phyloP scores from a whole-genome alignment of 2,329 filamentous ascomycete species.

The Lecanosticta acicola region DNA sequence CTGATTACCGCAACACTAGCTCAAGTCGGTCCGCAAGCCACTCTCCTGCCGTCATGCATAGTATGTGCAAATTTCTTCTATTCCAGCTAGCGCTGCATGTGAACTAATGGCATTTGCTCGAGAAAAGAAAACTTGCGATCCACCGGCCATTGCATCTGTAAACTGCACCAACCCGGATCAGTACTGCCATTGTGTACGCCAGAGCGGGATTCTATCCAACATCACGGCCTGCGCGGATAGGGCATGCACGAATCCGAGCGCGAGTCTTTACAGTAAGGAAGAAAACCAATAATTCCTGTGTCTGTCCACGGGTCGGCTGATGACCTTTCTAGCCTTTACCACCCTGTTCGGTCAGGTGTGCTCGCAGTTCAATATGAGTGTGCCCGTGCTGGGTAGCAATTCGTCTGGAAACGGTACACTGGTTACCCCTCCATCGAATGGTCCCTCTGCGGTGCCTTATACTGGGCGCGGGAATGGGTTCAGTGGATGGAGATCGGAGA shows the following conservation, averaged over 20 bases:
- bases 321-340: slow-evolving; percentile 11
- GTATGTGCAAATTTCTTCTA: too few species aligned
- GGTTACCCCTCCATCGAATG: slow-evolving; percentile 5
- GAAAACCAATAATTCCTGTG: too few species aligned
- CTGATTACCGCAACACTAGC: slow-evolving; percentile 5
- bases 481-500: background rate
- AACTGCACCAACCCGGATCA: slow-evolving; percentile 22
- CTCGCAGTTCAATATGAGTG: slow-evolving; percentile 18
- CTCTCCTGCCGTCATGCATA: slow-evolving; percentile 15
- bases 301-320: too few species aligned
- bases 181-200: slow-evolving; percentile 21
- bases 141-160: slow-evolving; percentile 20
- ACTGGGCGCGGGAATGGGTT: background rate
- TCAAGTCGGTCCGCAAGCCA: slow-evolving; percentile 18
- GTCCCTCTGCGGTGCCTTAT: background rate
- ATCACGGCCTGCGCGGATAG: slow-evolving; percentile 18
- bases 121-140: slow-evolving; percentile 19
- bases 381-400: slow-evolving; percentile 17
- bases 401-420: slow-evolving; percentile 15
- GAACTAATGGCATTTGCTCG: background rate
- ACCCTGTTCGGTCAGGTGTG: slow-evolving; percentile 20
- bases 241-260: slow-evolving; percentile 13
- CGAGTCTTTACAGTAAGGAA: slow-evolving; percentile 17
- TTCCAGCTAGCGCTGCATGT: too few species aligned
- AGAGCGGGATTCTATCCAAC: slow-evolving; percentile 17